Percentiles rank a stretch among this genome's conserved stretches.
These are phyloP conservation scores for Yamadazyma diospyri DNA, from an alignment of 1,139 yeast genomes.

Conservation along the genomic window DNA sequence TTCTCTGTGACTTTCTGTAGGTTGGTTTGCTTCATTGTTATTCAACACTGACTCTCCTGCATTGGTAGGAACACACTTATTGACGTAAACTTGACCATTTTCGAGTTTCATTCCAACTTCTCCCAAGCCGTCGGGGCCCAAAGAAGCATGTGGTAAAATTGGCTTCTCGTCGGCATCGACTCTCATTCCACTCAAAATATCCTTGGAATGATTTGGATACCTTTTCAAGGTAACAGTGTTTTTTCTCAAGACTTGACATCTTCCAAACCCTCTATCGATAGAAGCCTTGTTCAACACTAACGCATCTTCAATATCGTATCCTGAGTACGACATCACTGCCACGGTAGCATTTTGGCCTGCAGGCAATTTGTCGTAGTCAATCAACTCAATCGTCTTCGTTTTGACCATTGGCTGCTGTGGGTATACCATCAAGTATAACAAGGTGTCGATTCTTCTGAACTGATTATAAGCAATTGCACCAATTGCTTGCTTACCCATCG, in stretches of 20 bases:
- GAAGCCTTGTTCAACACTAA: conserved; percentile 89
- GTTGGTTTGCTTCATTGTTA: conserved; percentile 18
- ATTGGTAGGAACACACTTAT: conserved; percentile 87
- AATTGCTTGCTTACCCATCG: conserved; percentile 99
- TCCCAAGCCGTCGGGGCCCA: conserved; percentile 95
- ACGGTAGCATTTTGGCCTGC: conserved; percentile 99
- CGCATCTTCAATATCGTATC: conserved; percentile 99
- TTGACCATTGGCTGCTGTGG: conserved; percentile 99
- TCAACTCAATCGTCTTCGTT: conserved; percentile 92
- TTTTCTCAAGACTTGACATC: conserved; percentile 96
- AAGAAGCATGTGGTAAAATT: conserved; percentile 76
- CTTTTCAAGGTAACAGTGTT: conserved; percentile 85
- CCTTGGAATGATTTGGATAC: conserved; percentile 91
- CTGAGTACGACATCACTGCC: conserved; percentile 98
- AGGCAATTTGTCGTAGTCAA: conserved; percentile 92
- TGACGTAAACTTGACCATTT: conserved; percentile 91
- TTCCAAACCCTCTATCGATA: conserved; percentile 94
- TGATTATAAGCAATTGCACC: conserved; percentile 99
- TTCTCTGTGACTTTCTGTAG: conserved; percentile 69
- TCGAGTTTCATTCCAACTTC: conserved; percentile 91
- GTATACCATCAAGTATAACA: conserved; percentile 90
- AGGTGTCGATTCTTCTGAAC: conserved; percentile 90
- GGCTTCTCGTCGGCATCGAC: conserved; percentile 78
- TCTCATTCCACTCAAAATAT: conserved; percentile 86
- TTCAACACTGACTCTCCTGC: conserved; percentile 70